These are phyloP conservation scores for Botrytis sinoallii DNA, from an alignment of 2,329 filamentous ascomycete genomes.

Conservation along the genomic window DNA sequence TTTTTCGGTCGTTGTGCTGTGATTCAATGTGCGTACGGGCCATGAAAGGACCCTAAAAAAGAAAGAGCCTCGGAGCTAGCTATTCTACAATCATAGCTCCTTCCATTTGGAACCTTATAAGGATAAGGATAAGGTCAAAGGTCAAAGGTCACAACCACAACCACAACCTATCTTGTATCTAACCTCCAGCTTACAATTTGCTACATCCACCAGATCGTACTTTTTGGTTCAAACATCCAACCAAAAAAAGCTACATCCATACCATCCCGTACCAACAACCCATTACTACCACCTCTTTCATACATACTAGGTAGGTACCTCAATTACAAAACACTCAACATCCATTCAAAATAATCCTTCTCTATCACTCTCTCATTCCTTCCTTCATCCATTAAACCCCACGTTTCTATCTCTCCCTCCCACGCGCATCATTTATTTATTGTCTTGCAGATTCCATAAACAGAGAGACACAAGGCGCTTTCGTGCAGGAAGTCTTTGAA, in stretches of 20 bases:
- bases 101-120: background rate
- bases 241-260: background rate
- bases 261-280: background rate
- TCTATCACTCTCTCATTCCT: background rate
- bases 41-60: background rate
- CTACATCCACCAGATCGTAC: background rate
- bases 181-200: background rate
- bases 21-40: background rate
- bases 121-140: background rate
- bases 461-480: constrained; percentile 20
- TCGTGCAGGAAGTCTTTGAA: constrained; percentile 17
- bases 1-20: background rate
- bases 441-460: constrained; percentile 20
- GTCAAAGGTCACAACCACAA: background rate
- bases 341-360: background rate
- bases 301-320: background rate
- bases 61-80: constrained; percentile 8
- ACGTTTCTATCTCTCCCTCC: constrained; percentile 14
- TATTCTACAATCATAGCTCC: background rate
- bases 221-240: background rate
- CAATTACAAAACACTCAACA: background rate
- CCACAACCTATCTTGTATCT: background rate
- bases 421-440: constrained; percentile 6
- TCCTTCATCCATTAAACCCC: constrained; percentile 15
- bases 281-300: background rate